Base-by-base conservation (phyloP, 2,329 filamentous ascomycete genomes). In the Aspergillus texensis region DNA sequence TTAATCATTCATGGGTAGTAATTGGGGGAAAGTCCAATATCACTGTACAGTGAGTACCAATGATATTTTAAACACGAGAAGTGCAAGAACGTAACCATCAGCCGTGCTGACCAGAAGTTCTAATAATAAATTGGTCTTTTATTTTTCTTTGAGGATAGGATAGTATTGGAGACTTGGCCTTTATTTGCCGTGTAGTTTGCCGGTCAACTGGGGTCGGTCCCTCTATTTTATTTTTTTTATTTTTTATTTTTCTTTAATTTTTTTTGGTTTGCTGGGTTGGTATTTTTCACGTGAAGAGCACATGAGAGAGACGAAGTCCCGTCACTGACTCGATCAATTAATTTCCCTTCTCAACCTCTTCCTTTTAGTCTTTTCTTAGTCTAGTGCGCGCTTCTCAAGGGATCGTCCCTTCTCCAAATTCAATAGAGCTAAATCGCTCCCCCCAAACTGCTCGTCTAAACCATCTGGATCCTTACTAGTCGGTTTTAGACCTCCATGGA, bases 401-500 rank as follows among this genome's bases (percentile, higher is more conserved):
- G 60, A 66, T 59, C 62, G 56, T 55, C 52, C 24, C 6, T 46
- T 39, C 34, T 50, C 58, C 57, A 58, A 41, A n/a, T 46, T 36
- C 52, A 34, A 54, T 53, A 53, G 30, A 53, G 50, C 50, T 53
- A 21, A 34, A 41, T 9, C 14, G 26, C 30, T 24, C 39, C 32
- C 46, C 28, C 48, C 39, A 32, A 26, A 16, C 6, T 39, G 11
- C 32, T 30, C 30, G 34, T 21, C 34, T 24, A 59, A 48, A 21
- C 30, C 34, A 62, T 46, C 50, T 48, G 36, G 16, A 53, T 61
- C 50, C 19, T 48, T 24, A 53, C 56, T 52, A 58, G 50, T 48
- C 61, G n/a, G 8, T 56, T 59, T 46, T 55, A 43, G 61, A 50
- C 50, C 56, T 57, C 57, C 65, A 71, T 71, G 69, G 68, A 69